Evolutionary conservation across 2,329 filamentous ascomycete species (phyloP), one percentile per base, ranked within the genome.

Genomic region (Claviceps spartinae): DNA sequence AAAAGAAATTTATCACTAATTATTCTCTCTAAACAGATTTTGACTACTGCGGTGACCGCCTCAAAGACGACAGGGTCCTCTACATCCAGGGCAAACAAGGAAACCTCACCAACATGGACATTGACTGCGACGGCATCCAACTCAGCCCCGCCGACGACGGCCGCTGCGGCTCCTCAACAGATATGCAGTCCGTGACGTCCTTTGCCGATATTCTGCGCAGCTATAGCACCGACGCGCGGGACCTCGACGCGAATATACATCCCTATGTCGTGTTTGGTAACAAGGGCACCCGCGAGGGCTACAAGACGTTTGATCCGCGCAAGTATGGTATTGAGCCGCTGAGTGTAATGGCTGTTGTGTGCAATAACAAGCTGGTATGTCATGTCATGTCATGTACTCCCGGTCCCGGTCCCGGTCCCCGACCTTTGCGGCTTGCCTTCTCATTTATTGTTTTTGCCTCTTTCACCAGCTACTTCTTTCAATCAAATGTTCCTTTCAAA

Each of bases 121-220:
- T 81, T 51, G 77, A 79, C 64, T 81, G 78, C 58, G 77, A 81
- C 56, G 78, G 78, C 22, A 59, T 66, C 7, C 69, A 75, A 51
- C 61, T 64, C 22, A 65, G 67, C 16, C 16, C 41, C 18, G 41
- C 41, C 38, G 66, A 69, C 52, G 71, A 69, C 34, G 71, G 72
- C 1, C 68, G 69, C 42, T 79, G 76, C 57, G 66, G 60, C 16
- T 20, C 41, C 61, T 56, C 18, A 71, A 73, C 51, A 71, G 67
- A 2, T 73, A 76, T 58, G 63, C 41, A 18, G 41, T 18, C 62
- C 38, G 57, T 70, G 52, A 79, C 77, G 1, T 67, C 73, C 0
- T 79, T 79, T 61, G 61, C 67, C 52, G 61, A 67, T 45, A 62
- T 57, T 0, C 58, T 77, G 36, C 54, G 54, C 11, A 50, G 58